Evolutionary conservation across 306 rosid genomes (phyloP).

Genomic region (Malus fusca): DNA sequence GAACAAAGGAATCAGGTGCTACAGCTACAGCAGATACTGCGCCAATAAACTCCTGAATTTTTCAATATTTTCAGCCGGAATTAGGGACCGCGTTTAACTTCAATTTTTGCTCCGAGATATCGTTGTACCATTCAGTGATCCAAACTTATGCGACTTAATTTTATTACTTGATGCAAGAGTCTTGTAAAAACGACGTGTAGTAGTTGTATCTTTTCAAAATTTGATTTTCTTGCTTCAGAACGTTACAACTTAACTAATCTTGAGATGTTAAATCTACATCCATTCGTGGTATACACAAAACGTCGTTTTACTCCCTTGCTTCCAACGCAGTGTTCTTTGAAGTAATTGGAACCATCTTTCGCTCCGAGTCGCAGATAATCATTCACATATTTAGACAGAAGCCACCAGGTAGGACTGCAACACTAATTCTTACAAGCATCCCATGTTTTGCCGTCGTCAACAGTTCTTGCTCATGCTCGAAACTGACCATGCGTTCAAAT

Average conservation of each 20-base stretch:
- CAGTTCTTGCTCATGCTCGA: background rate
- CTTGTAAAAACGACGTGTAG: background rate
- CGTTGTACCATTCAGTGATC: background rate
- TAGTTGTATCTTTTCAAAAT: background rate
- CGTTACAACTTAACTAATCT: background rate
- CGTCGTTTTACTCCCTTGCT: background rate
- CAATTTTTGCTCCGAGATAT: constrained; percentile 9
- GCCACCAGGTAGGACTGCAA: background rate
- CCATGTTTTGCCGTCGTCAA: background rate
- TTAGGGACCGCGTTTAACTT: constrained; percentile 3
- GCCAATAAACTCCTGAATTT: constrained; percentile 42
- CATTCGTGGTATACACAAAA: background rate
- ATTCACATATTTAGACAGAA: background rate
- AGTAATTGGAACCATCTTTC: background rate
- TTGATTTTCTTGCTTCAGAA: background rate
- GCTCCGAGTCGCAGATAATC: background rate
- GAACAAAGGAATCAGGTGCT: constrained; percentile 94
- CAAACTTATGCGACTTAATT: background rate
- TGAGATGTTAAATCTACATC: background rate
- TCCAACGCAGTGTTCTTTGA: background rate
- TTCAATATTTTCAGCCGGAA: background rate
- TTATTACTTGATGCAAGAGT: background rate
- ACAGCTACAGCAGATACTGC: constrained; percentile 81
- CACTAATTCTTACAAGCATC: background rate
- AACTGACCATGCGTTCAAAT: background rate